Percentiles rank a stretch among this genome's conserved stretches.
These are phyloP conservation scores for Dysphania ambrosioides DNA, from an alignment of 148 eudicot genomes.

Conservation along the genomic window DNA sequence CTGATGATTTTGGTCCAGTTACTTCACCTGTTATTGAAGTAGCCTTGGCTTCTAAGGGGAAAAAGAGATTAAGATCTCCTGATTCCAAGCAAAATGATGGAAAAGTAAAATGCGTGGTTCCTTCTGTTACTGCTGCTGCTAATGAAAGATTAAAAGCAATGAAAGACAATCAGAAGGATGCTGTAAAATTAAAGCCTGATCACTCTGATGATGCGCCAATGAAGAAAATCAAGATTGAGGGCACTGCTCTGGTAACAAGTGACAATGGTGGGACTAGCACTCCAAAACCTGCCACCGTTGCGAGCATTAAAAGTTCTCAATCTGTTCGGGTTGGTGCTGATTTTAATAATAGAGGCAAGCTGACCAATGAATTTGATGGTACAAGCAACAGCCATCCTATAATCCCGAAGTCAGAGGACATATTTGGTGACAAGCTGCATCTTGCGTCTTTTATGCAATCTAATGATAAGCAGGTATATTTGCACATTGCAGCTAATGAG, in stretches of 20 bases:
- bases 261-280: slow-evolving; percentile 15
- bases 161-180: slow-evolving; percentile 14
- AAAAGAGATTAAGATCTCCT: slow-evolving; percentile 12
- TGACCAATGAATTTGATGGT: slow-evolving; percentile 16
- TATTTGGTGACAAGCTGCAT: not conserved
- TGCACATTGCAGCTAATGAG: slow-evolving; percentile 1
- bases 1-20: slow-evolving; percentile 14
- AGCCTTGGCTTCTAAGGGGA: slow-evolving; percentile 9
- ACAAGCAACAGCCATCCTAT: slow-evolving; percentile 18
- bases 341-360: slow-evolving; percentile 1
- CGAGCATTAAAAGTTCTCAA: slow-evolving; percentile 3
- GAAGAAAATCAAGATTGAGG: slow-evolving; percentile 38
- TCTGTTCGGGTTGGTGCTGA: not conserved
- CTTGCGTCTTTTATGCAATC: not conserved
- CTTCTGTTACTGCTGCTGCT: slow-evolving; percentile 9
- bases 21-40: not conserved
- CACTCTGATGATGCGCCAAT: slow-evolving; percentile 30
- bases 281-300: slow-evolving; percentile 13
- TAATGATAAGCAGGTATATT: not conserved
- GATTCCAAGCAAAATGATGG: slow-evolving; percentile 13
- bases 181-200: slow-evolving; percentile 20
- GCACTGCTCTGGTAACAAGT: not conserved
- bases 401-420: not conserved
- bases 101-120: not conserved
- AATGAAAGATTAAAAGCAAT: not conserved